Evolutionary conservation across 306 rosid species (phyloP), one percentile per base, ranked within the genome.

Genomic region (Cucumis cinereus): DNA sequence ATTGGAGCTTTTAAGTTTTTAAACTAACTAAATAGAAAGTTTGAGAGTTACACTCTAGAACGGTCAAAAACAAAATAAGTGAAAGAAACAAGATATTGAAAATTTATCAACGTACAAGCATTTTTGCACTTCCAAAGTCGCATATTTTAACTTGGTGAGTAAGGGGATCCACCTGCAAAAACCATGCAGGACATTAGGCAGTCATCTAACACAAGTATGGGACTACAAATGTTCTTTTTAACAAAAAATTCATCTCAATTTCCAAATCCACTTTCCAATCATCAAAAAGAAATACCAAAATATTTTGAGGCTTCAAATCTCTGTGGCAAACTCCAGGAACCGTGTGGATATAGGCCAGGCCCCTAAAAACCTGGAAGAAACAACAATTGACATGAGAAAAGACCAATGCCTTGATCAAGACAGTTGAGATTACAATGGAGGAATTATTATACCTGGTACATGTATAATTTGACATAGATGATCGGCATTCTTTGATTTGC

Each of bases 91-190:
- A 38, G 4, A 38, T 40, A 66, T 74, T 70, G 57, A 80, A 75
- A 74, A 60, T 40, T 72, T 71, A 50, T 77, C 77, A 47, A 82
- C 91, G 66, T 88, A 94, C 98, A 63, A 94, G 94, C 86, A 94
- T 74, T 89, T 94, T 94, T 70, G 98, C 98, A 68, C 97, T 94
- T 83, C 98, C 98, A 81, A 94, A 94, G 81, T 94, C 98, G 30
- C 98, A 93, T 50, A 93, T 89, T 83, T 93, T 93, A 77, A 93
- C 98, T 81, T 93, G 98, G 81, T 91, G 98, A 7, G 97, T 87
- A 73, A 89, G 90, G 67, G 98, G 94, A 89, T 94, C 98, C 75
- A 94, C 98, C 98, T 93, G 90, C 26, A 79, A 67, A 75, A 49
- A 82, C 40, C 75, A 47, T 82, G 33, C 70, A 74, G 61, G 38